A percentile compares a stretch with the other conserved stretches of the same genome.
These are phyloP conservation scores for Forsythia suspensa DNA, from an alignment of 257 asterid genomes.

Conservation along the genomic window DNA sequence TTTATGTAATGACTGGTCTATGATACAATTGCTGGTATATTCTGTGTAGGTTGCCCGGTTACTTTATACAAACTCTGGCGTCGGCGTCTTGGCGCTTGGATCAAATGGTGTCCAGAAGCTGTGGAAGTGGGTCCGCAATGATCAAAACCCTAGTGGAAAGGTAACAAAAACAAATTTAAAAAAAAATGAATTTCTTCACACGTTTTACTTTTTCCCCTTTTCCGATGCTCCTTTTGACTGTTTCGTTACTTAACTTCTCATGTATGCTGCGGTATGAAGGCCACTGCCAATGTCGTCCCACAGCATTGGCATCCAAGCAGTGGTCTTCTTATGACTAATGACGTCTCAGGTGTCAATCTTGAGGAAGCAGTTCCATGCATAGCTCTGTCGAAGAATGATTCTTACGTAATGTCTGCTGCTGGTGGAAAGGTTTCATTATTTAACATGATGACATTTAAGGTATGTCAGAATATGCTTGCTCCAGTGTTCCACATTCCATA, in stretches of 20 bases:
- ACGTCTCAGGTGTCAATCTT: conserved; percentile 65
- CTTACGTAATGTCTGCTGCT: conserved; percentile 82
- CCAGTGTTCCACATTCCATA: not conserved
- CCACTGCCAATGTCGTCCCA: conserved; percentile 66
- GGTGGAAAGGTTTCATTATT: conserved; percentile 83
- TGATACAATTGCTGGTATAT: conserved; percentile 22
- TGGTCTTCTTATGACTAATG: conserved; percentile 75
- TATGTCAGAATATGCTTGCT: conserved; percentile 18
- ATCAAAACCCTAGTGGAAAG: conserved; percentile 88
- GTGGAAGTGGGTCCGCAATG: conserved; percentile 93
- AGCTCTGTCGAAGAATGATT: conserved; percentile 82
- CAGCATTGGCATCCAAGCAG: conserved; percentile 81
- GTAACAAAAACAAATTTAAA: conserved; percentile 29
- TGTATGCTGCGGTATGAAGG: conserved; percentile 39
- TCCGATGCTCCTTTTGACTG: not conserved
- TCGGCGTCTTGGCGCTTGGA: conserved; percentile 85
- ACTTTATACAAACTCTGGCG: conserved; percentile 89
- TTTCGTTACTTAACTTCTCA: conserved; percentile 19
- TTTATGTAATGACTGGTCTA: conserved; percentile 7
- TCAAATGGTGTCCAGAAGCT: conserved; percentile 87
- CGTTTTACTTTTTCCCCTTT: not conserved
- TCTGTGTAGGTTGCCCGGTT: conserved; percentile 85
- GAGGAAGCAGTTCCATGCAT: conserved; percentile 88
- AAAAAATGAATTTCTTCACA: not conserved
- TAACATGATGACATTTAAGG: conserved; percentile 88